These are phyloP conservation scores for Neonectria sp. DNA, from an alignment of 2,329 filamentous ascomycete species.

Conservation along the genomic window DNA sequence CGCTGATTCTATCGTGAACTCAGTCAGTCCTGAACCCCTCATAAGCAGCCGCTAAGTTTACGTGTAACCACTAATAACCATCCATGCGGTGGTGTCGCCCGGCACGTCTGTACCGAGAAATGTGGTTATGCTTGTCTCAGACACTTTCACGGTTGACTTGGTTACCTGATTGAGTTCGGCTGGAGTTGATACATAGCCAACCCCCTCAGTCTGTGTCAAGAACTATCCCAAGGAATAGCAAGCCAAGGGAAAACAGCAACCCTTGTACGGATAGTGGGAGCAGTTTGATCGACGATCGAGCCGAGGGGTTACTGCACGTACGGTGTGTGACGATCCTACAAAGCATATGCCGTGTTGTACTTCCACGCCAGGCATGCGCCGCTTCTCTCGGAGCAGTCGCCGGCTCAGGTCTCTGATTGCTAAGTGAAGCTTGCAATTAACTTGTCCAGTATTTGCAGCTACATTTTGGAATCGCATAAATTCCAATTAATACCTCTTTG, in stretches of 20 bases:
- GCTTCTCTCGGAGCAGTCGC: too few relatives aligned
- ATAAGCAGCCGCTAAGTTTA: too few relatives aligned
- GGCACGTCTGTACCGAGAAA: background rate
- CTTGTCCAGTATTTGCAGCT: background rate
- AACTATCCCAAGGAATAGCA: background rate
- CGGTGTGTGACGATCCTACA: background rate
- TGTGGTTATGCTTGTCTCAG: background rate
- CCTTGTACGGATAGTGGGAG: background rate
- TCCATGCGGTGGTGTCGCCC: background rate
- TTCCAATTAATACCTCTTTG: background rate
- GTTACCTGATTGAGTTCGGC: background rate
- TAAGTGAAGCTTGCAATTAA: background rate
- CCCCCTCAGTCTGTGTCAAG: background rate
- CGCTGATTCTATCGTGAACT: background rate
- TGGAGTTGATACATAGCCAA: background rate
- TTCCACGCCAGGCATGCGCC: background rate
- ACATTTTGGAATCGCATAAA: background rate
- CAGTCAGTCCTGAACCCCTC: background rate
- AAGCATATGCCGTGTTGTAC: background rate
- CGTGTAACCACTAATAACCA: background rate
- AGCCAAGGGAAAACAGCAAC: background rate
- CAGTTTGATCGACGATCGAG: background rate
- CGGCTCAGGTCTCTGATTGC: background rate
- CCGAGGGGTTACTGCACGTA: background rate
- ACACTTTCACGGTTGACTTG: background rate